Conservation (phyloP, 2,329 filamentous ascomycete genomes). For the Madurella fahalii region DNA sequence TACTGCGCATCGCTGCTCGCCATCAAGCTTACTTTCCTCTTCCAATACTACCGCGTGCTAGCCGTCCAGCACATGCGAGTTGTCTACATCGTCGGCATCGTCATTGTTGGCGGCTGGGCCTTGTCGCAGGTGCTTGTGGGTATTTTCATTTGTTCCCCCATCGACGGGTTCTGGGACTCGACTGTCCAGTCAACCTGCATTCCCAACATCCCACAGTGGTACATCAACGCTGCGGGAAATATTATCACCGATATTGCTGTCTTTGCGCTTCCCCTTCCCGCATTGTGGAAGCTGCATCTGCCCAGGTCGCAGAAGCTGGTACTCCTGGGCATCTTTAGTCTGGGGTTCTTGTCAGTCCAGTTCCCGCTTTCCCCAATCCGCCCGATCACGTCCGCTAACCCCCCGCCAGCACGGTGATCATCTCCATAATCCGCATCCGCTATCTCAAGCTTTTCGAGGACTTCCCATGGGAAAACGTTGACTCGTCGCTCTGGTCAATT, state of each 20-base stretch:
- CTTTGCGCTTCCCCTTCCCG: conserved; percentile 34
- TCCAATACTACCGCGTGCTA: conserved; percentile 38
- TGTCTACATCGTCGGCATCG: conserved; percentile 30
- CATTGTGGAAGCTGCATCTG: conserved; percentile 32
- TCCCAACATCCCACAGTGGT: conserved; percentile 32
- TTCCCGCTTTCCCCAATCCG: conserved; percentile 4
- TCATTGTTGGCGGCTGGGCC: conserved; percentile 34
- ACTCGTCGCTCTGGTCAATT: conserved; percentile 33
- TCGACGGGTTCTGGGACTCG: conserved; percentile 33
- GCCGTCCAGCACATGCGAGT: conserved; percentile 30
- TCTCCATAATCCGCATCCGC: conserved; percentile 35
- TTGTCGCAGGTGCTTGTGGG: conserved; percentile 33
- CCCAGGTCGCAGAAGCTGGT: conserved; percentile 30
- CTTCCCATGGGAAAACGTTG: conserved; percentile 35
- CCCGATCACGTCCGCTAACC: not conserved
- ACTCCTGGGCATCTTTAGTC: conserved; percentile 34
- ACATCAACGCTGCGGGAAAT: conserved; percentile 36
- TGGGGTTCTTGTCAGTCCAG: conserved; percentile 35
- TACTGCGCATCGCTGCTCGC: conserved; percentile 33
- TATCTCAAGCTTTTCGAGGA: conserved; percentile 33
- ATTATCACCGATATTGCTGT: conserved; percentile 36
- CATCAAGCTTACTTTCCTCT: conserved; percentile 36
- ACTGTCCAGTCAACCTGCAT: conserved; percentile 27
- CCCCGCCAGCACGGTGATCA: conserved; percentile 29
- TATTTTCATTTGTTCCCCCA: conserved; percentile 34